A percentile compares a stretch with the other conserved stretches of the same genome.
phyloP scores from a whole-genome alignment of 345 rosid genomes.

The Lenwebbia sp. region DNA sequence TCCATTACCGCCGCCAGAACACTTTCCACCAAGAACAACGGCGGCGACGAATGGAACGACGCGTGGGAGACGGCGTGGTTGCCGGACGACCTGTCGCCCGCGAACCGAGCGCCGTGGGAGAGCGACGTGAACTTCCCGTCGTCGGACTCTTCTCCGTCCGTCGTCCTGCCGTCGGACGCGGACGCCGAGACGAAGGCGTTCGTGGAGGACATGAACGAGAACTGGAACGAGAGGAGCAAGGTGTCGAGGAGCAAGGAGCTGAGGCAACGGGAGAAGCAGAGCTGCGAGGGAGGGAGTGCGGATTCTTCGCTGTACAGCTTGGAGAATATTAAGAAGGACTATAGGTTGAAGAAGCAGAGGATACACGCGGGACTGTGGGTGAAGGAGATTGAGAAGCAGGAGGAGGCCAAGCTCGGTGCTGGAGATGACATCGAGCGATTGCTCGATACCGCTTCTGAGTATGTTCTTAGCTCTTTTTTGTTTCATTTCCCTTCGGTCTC shows the following conservation, averaged over 20 bases:
- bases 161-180: constrained; percentile 21
- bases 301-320: constrained; percentile 46
- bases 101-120: constrained; percentile 75
- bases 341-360: constrained; percentile 87
- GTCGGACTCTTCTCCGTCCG: constrained; percentile 1
- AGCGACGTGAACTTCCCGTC: constrained; percentile 57
- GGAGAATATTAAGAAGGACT: constrained; percentile 84
- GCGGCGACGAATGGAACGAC: constrained; percentile 81
- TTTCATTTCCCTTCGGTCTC: neutral
- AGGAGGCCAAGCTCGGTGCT: constrained; percentile 52
- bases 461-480: constrained; percentile 3
- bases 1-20: neutral
- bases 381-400: constrained; percentile 82
- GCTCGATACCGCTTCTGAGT: constrained; percentile 87
- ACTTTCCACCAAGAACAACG: constrained; percentile 10
- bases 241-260: constrained; percentile 10
- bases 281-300: neutral
- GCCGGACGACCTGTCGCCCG: constrained; percentile 52
- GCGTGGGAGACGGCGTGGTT: constrained; percentile 95
- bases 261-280: constrained; percentile 11
- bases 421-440: constrained; percentile 72
- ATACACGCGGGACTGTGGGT: constrained; percentile 82
- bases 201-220: constrained; percentile 87
- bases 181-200: constrained; percentile 81
- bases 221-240: constrained; percentile 66